phyloP scores from a whole-genome alignment of 2,329 filamentous ascomycete species.

The Colletotrichum somersetense region DNA sequence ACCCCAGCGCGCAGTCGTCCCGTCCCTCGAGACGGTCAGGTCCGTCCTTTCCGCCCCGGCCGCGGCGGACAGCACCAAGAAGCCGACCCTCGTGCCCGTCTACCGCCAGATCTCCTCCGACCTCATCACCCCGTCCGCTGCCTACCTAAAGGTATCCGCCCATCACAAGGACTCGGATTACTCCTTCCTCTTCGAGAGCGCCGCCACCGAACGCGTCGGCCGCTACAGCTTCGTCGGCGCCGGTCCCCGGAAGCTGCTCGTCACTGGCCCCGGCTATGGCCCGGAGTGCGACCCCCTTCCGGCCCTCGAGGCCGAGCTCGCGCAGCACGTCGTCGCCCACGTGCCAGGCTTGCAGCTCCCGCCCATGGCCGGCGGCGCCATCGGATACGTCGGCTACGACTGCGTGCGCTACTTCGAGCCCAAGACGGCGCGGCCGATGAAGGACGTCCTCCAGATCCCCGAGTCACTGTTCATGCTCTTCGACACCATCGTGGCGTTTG shows the following conservation, averaged over 20 bases:
- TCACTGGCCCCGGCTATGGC: conserved; percentile 89
- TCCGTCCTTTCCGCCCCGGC: conserved; percentile 52
- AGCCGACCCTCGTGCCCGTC: conserved; percentile 82
- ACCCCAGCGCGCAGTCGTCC: conserved; percentile 56
- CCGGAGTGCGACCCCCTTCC: conserved; percentile 87
- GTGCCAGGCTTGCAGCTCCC: conserved; percentile 87
- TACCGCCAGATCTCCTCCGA: conserved; percentile 90
- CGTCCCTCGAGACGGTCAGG: conserved; percentile 61
- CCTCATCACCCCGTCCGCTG: conserved; percentile 92
- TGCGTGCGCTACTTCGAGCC: conserved; percentile 98
- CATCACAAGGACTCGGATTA: conserved; percentile 78
- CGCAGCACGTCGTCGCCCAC: conserved; percentile 81
- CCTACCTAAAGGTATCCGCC: conserved; percentile 90
- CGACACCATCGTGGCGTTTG: conserved; percentile 93
- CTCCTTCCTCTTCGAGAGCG: conserved; percentile 96
- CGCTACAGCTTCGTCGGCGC: conserved; percentile 96
- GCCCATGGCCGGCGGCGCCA: conserved; percentile 89
- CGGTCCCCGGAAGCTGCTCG: conserved; percentile 82
- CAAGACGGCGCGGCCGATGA: conserved; percentile 89
- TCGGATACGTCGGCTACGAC: conserved; percentile 97
- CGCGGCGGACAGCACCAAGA: conserved; percentile 47
- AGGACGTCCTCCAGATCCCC: conserved; percentile 89
- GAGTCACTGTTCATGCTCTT: conserved; percentile 98
- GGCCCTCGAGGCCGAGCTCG: conserved; percentile 83
- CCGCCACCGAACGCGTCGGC: conserved; percentile 92